phyloP scores from a whole-genome alignment of 225 moss, liverwort and hornwort species.

The Pseudisothecium myosuroides region DNA sequence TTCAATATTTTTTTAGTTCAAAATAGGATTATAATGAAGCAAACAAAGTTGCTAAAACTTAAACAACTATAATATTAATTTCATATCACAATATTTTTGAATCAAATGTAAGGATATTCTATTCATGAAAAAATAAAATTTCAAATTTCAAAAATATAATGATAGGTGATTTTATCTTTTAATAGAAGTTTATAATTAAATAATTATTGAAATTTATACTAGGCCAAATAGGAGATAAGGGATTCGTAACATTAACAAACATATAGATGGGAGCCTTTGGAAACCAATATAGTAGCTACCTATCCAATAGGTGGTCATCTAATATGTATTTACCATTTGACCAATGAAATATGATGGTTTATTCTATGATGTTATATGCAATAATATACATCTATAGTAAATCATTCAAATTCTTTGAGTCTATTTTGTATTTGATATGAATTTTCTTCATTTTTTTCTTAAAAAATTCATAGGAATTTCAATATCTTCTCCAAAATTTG shows the following conservation, averaged over 20 bases:
- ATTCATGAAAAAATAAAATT: background rate
- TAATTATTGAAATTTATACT: background rate
- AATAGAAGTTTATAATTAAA: background rate
- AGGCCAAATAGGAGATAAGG: background rate
- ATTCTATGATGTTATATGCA: no score
- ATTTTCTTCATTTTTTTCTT: no score
- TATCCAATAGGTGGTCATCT: background rate
- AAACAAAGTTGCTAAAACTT: background rate
- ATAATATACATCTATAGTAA: no score
- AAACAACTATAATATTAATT: background rate
- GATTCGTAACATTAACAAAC: background rate
- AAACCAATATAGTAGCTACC: accelerated
- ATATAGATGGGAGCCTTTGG: background rate
- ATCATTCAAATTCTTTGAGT: no score
- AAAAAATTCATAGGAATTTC: no score
- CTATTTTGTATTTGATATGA: no score
- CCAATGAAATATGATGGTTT: no score
- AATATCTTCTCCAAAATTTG: no score
- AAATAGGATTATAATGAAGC: background rate
- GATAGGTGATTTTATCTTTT: background rate
- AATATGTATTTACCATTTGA: background rate
- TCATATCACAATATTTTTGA: background rate
- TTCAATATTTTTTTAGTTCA: background rate
- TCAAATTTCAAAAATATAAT: background rate
- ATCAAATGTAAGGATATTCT: background rate